These are phyloP conservation scores for Beauveria bassiana DNA, from an alignment of 2,329 filamentous ascomycete species.

Conservation along the genomic window DNA sequence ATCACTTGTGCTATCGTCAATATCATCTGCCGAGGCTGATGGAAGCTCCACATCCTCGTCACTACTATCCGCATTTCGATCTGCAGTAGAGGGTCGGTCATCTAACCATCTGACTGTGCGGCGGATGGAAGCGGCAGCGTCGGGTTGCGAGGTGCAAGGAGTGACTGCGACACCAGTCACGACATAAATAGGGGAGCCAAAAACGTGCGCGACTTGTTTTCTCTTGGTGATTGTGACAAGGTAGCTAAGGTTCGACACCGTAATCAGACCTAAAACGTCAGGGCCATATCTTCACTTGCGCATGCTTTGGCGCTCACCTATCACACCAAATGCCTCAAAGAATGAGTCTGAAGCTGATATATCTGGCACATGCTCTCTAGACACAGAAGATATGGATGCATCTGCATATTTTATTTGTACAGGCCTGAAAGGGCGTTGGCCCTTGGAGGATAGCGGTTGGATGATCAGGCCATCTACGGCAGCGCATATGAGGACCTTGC, in stretches of 20 bases:
- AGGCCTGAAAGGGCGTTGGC: conserved; percentile 46
- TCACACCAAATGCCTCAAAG: conserved; percentile 53
- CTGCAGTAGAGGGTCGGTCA: conserved; percentile 28
- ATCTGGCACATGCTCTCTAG: conserved; percentile 40
- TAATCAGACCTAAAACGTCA: conserved; percentile 61
- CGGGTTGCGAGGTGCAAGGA: conserved; percentile 67
- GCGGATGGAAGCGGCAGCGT: conserved; percentile 65
- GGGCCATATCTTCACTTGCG: conserved; percentile 3
- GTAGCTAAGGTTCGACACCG: conserved; percentile 72
- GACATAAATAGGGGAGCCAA: conserved; percentile 74
- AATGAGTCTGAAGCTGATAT: conserved; percentile 36
- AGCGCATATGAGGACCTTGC: conserved; percentile 74
- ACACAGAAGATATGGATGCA: conserved; percentile 35
- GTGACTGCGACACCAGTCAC: conserved; percentile 88
- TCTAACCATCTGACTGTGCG: conserved; percentile 44
- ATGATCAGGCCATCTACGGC: conserved; percentile 77
- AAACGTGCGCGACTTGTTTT: conserved; percentile 81
- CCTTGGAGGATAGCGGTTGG: conserved; percentile 58
- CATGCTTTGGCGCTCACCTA: conserved; percentile 34
- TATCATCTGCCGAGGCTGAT: conserved; percentile 31
- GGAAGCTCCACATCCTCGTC: conserved; percentile 36
- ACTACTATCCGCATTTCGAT: conserved; percentile 38
- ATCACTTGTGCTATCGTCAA: conserved; percentile 32
- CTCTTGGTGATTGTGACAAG: conserved; percentile 80
- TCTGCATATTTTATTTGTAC: conserved; percentile 65